Base-by-base conservation (phyloP, 176 grass and related monocot species). In the Rhynchospora tenuis region DNA sequence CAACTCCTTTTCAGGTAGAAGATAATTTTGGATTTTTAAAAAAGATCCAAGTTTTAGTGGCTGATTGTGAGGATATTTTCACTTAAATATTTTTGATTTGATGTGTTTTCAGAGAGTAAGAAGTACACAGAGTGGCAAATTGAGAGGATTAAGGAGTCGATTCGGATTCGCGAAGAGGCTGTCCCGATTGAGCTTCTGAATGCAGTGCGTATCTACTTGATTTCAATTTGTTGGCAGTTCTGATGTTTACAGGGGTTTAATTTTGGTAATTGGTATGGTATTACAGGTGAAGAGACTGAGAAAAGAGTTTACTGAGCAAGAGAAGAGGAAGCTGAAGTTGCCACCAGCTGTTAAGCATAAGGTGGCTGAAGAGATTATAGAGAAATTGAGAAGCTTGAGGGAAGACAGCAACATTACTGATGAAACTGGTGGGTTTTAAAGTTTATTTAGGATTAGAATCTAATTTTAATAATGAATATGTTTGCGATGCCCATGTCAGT, bases 101-200 rank as follows among this genome's bases (percentile, higher is more conserved):
- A 15, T 51, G 73, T 73, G 57, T 85, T 72, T 84, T 62, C 59
- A 64, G 74, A 64, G 19, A 59, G n/a, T 61, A 64, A 70, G 68
- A 58, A 65, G 80, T 90, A 91, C 78, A 60, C 89, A 83, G 88
- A 93, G 80, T 88, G 93, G 79, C 96, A 95, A 85, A 88, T 88
- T 90, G 85, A 77, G 80, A 87, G 79, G 48, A 88, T 91, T 23
- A 87, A 95, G 83, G 96, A 99, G 66, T 90, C 91, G 63, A 99
- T 92, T 90, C 93, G 85, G 83, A 86, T 92, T 89, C 91, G 96
- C 14, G 88, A 87, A 20, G 91, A 60, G 57, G 73, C 86, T 50
- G 79, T 90, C 84, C 91, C 91, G 17, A 57, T 87, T 45, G 93
- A 93, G 84, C 93, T 98, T 75, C 86, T 98, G 16, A 86, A 83